Conservation (phyloP, 768 basidiomycete genomes). For the Trametes gibbosa region DNA sequence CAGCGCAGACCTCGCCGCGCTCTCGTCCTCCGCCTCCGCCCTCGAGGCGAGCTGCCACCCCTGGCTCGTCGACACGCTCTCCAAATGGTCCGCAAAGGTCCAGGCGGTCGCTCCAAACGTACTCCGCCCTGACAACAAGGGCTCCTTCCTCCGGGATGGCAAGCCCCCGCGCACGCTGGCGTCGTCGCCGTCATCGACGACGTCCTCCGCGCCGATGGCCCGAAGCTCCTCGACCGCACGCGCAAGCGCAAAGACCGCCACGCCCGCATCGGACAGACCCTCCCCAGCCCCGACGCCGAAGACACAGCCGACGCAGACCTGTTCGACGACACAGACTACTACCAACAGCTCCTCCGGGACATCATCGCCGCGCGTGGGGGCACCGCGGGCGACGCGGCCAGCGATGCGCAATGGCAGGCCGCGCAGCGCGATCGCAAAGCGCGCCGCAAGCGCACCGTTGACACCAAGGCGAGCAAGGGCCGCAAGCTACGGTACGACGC, state of each 20-base stretch:
- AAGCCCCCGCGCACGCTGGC: constrained; percentile 29
- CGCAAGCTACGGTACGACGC: constrained; percentile 92
- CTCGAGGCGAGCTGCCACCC: constrained; percentile 55
- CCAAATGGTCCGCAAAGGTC: constrained; percentile 96
- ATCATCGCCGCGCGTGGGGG: constrained; percentile 70
- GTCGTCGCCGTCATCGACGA: constrained; percentile 79
- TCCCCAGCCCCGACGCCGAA: constrained; percentile 28
- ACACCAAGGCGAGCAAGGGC: constrained; percentile 94
- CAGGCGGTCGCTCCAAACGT: constrained; percentile 85
- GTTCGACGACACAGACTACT: constrained; percentile 92
- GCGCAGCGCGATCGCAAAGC: constrained; percentile 67
- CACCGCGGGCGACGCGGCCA: constrained; percentile 31
- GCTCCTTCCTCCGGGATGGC: constrained; percentile 51
- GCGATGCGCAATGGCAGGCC: constrained; percentile 59
- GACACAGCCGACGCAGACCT: constrained; percentile 40
- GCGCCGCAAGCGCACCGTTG: constrained; percentile 76
- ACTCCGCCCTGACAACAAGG: constrained; percentile 67
- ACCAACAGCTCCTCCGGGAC: constrained; percentile 87
- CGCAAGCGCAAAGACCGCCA: constrained; percentile 52
- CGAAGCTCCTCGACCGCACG: constrained; percentile 62
- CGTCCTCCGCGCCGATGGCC: constrained; percentile 50
- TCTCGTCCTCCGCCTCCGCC: constrained; percentile 30
- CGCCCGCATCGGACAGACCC: constrained; percentile 39
- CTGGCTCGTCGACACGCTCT: constrained; percentile 70
- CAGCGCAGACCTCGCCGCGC: constrained; percentile 10